Percentiles rank a stretch among this genome's conserved stretches.
phyloP scores from a whole-genome alignment of 495 filamentous ascomycete genomes.

The Aspergillus affinis region DNA sequence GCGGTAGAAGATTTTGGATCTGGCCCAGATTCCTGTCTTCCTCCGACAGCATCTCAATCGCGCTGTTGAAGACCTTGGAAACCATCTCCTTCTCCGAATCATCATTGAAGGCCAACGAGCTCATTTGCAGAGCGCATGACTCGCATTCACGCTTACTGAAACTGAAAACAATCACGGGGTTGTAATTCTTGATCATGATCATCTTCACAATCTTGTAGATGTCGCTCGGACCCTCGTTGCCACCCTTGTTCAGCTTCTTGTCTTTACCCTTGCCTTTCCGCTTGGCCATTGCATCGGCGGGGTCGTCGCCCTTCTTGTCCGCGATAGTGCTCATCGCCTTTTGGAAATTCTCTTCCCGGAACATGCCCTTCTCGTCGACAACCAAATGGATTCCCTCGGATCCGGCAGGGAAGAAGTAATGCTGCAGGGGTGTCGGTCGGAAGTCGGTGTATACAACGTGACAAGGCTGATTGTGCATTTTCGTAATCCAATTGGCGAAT shows the following conservation, averaged over 20 bases:
- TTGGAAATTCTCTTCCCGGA: constrained; percentile 96
- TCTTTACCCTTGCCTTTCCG: constrained; percentile 84
- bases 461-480: constrained; percentile 94
- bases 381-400: constrained; percentile 91
- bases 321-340: constrained; percentile 87
- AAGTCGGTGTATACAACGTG: constrained; percentile 99
- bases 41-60: constrained; percentile 84
- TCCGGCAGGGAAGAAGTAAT: constrained; percentile 95
- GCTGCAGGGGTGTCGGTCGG: constrained; percentile 90
- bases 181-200: constrained; percentile 95
- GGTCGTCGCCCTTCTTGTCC: constrained; percentile 84
- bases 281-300: constrained; percentile 72
- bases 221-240: constrained; percentile 70
- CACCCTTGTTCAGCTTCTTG: constrained; percentile 86
- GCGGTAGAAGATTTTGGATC: constrained; percentile 85
- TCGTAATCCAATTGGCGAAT: constrained; percentile 97
- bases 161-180: constrained; percentile 98
- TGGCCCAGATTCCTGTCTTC: constrained; percentile 86
- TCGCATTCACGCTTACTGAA: constrained; percentile 98
- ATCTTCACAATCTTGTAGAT: constrained; percentile 97
- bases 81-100: constrained; percentile 97
- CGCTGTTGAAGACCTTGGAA: constrained; percentile 85
- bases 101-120: constrained; percentile 88
- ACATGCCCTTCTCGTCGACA: constrained; percentile 93
- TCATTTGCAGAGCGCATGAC: constrained; percentile 78